Conservation (phyloP, 1,284 basidiomycete species). For the Fomitopsis pinicola region DNA sequence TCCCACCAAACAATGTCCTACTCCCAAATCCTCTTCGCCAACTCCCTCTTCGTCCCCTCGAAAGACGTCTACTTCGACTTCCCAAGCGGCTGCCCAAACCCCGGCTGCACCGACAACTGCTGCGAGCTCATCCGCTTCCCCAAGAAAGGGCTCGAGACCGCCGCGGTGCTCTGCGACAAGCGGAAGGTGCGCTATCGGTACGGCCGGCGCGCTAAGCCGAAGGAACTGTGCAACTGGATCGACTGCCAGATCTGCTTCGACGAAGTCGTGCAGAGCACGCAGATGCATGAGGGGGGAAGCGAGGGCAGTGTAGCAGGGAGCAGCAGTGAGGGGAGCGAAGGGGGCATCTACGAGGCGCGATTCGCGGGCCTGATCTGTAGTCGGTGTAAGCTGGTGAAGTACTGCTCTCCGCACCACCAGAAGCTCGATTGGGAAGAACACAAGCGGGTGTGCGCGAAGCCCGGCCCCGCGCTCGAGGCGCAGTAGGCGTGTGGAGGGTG, state of each 20-base stretch:
- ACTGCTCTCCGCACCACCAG: slow-evolving; percentile 68
- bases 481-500: not conserved
- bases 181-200: slow-evolving; percentile 38
- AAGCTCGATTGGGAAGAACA: slow-evolving; percentile 72
- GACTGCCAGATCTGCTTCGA: slow-evolving; percentile 63
- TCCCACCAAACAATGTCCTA: slow-evolving; percentile 75
- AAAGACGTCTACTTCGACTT: slow-evolving; percentile 70
- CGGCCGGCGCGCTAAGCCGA: slow-evolving; percentile 42
- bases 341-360: slow-evolving; percentile 16
- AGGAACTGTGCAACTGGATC: slow-evolving; percentile 77
- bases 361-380: slow-evolving; percentile 56
- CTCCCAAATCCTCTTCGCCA: slow-evolving; percentile 73
- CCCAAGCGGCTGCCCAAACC: slow-evolving; percentile 71
- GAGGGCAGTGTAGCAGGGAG: slow-evolving; percentile 36
- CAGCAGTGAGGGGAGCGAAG: slow-evolving; percentile 45
- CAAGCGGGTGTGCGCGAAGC: slow-evolving; percentile 56
- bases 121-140: slow-evolving; percentile 78
- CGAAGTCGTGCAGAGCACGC: slow-evolving; percentile 21
- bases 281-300: slow-evolving; percentile 1
- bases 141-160: slow-evolving; percentile 52
- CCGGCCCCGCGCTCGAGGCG: slow-evolving; percentile 14
- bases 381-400: slow-evolving; percentile 70
- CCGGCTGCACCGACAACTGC: slow-evolving; percentile 64
- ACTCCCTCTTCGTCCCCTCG: slow-evolving; percentile 63
- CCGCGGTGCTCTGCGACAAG: slow-evolving; percentile 57